Evolutionary conservation across 148 eudicot species (phyloP).

Genomic region (Oxyria digyna): DNA sequence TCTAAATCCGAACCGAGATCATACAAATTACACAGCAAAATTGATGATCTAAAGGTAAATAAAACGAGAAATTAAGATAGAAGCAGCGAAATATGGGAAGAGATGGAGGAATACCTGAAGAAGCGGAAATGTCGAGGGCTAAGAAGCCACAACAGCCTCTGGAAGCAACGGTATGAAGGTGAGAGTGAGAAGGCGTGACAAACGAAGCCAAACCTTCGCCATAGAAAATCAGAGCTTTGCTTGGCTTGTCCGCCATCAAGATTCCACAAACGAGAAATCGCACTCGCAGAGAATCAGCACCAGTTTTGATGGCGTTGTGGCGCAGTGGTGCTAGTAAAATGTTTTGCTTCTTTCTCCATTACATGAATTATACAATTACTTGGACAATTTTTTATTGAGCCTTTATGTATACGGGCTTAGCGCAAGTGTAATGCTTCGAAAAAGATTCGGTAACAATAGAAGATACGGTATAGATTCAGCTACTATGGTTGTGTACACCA

Average conservation of each 20-base stretch:
- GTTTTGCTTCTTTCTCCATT: too few relatives aligned
- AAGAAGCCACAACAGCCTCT: slow-evolving; percentile 58
- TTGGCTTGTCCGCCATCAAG: slow-evolving; percentile 85
- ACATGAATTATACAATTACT: too few relatives aligned
- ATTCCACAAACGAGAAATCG: not conserved
- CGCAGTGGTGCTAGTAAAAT: too few relatives aligned
- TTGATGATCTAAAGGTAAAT: not conserved
- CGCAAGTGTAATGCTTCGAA: too few relatives aligned
- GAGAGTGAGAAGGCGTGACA: slow-evolving; percentile 38
- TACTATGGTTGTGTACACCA: too few relatives aligned
- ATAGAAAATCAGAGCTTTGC: slow-evolving; percentile 64
- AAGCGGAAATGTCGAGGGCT: slow-evolving; percentile 52
- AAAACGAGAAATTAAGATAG: not conserved
- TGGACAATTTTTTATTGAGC: too few relatives aligned
- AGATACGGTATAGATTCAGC: too few relatives aligned
- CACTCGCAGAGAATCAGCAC: not conserved
- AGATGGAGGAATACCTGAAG: slow-evolving; percentile 32
- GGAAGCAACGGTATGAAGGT: slow-evolving; percentile 59
- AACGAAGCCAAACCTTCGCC: slow-evolving; percentile 67
- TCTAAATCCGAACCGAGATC: not conserved
- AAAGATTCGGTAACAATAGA: too few relatives aligned
- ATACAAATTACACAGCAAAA: not conserved
- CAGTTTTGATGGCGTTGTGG: too few relatives aligned
- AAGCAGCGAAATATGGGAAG: not conserved
- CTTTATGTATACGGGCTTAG: too few relatives aligned